Base-by-base conservation (phyloP, 164 flowering plant genomes). In the Vitis rotundifolia region DNA sequence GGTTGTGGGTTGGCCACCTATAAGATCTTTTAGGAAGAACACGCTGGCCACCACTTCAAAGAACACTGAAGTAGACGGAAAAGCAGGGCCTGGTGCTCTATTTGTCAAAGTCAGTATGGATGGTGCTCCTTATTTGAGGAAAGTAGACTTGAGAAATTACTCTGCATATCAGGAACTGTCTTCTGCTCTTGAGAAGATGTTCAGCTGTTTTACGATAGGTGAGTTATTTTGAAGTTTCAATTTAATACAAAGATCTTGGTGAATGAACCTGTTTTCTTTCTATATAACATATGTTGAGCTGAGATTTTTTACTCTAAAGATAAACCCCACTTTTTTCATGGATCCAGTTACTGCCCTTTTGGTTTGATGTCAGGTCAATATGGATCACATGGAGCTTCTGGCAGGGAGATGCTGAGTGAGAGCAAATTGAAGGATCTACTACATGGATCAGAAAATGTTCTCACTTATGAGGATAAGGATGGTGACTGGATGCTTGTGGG, bases 401-500 rank as follows among this genome's bases (percentile, higher is more conserved):
- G 75, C 58, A 71, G 70, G 71, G 80, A 76, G 67, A 64, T 68
- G 64, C 72, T 80, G 50, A 69, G 80, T 37, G 82, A 83, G 50
- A 78, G 77, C 68, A 80, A 80, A 74, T 68, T 80, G 77, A 78
- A 80, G 64, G 82, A 82, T 78, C 78, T 82, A 52, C 66, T 82
- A 11, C 79, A 80, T 76, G 84, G 86, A 63, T 80, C 86, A 50
- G 86, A 83, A 58, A 69, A 78, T 75, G 84, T 83, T 61, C 83
- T 83, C 6, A 78, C 83, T 22, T 80, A 83, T 60, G 82, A 81
- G 63, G 85, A 81, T 68, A 79, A 77, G 63, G 85, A 79, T 68
- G 76, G 79, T 50, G 85, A 81, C 67, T 81, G 85, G 85, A 81
- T 81, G 85, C 82, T 81, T 71, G 85, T 81, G 18, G 85, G 85